These are phyloP conservation scores for Rubus parviflorus DNA, from an alignment of 306 rosid genomes.

Conservation along the genomic window DNA sequence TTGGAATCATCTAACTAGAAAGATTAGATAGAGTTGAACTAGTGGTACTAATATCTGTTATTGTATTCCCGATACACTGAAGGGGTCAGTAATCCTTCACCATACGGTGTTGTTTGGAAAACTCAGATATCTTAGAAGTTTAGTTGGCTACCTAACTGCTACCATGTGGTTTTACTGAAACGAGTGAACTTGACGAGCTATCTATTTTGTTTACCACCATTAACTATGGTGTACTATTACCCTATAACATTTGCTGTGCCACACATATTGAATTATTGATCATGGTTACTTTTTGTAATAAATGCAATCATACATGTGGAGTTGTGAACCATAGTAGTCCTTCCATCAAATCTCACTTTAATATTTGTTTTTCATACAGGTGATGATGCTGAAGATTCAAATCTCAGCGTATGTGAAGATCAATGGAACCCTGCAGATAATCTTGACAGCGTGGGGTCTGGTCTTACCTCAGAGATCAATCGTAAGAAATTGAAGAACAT, in stretches of 20 bases:
- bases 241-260: neutral
- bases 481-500: conserved; percentile 71
- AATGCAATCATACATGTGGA: neutral
- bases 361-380: conserved; percentile 39
- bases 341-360: conserved; percentile 19
- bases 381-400: conserved; percentile 42
- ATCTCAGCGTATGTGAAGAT: conserved; percentile 42
- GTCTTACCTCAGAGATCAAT: conserved; percentile 53
- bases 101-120: neutral
- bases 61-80: neutral
- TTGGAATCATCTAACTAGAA: neutral
- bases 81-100: neutral
- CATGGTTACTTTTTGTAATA: neutral
- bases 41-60: neutral
- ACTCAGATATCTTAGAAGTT: neutral
- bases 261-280: neutral
- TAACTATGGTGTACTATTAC: neutral
- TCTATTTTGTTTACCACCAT: neutral
- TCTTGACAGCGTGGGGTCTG: conserved; percentile 37
- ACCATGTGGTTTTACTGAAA: neutral
- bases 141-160: neutral
- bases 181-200: neutral
- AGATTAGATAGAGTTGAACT: neutral
- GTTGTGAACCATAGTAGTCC: neutral
- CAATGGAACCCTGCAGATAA: conserved; percentile 50